Percentiles rank a stretch among this genome's conserved stretches.
phyloP scores from a whole-genome alignment of 2,329 filamentous ascomycete species.

The Sclerotiophoma versabilis region DNA sequence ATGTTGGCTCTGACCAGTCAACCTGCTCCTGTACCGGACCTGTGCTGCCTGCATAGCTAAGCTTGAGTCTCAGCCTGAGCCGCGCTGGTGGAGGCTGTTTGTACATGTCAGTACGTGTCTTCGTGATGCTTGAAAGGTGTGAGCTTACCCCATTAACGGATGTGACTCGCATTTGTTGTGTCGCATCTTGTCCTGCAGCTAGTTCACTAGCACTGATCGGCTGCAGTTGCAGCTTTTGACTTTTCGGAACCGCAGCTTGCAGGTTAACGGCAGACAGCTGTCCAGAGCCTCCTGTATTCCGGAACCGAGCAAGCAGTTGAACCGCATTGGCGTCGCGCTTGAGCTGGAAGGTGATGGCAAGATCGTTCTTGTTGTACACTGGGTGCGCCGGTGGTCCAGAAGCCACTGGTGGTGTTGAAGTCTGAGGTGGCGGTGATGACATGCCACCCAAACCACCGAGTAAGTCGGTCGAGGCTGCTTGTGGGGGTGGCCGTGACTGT shows the following conservation, averaged over 20 bases:
- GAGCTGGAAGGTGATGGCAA: conserved; percentile 80
- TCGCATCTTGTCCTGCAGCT: conserved; percentile 79
- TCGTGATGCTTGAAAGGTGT: not conserved
- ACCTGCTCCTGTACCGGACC: conserved; percentile 87
- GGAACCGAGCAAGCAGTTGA: conserved; percentile 84
- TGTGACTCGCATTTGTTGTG: conserved; percentile 87
- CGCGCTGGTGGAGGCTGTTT: conserved; percentile 71
- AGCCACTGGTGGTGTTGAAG: conserved; percentile 45
- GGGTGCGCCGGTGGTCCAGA: conserved; percentile 63
- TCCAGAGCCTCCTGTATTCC: conserved; percentile 72
- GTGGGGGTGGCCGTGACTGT: conserved; percentile 50
- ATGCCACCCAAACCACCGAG: conserved; percentile 55
- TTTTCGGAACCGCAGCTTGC: conserved; percentile 95
- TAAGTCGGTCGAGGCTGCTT: conserved; percentile 50
- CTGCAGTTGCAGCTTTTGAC: conserved; percentile 90
- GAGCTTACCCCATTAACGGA: conserved; percentile 86
- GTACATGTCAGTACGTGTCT: conserved; percentile 28
- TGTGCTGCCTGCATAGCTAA: conserved; percentile 76
- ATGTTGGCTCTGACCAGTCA: conserved; percentile 85
- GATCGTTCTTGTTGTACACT: conserved; percentile 86
- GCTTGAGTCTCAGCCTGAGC: conserved; percentile 82
- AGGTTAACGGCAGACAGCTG: conserved; percentile 77
- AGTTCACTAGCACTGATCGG: conserved; percentile 85
- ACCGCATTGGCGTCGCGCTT: conserved; percentile 83
- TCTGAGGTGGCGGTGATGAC: conserved; percentile 58